These are phyloP conservation scores for Amaranthus palmeri DNA, from an alignment of 148 eudicot species.

Conservation along the genomic window DNA sequence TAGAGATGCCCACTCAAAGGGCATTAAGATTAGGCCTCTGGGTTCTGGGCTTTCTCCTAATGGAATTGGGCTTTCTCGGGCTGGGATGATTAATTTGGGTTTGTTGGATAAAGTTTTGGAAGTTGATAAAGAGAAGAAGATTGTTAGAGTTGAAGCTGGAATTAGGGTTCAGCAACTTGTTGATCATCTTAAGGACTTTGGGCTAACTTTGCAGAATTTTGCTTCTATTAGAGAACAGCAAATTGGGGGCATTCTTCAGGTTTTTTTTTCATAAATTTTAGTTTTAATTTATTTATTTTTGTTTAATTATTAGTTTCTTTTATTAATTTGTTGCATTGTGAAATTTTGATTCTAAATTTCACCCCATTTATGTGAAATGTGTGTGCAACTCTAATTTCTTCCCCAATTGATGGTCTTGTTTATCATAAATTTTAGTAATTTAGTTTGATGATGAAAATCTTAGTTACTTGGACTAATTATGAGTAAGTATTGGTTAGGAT, in stretches of 20 bases:
- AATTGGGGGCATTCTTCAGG: slow-evolving; percentile 96
- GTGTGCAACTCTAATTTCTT: no score
- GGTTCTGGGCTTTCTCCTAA: slow-evolving; percentile 89
- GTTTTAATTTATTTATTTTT: not conserved
- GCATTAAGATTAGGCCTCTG: slow-evolving; percentile 68
- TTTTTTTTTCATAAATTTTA: slow-evolving; percentile 2
- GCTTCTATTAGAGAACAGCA: slow-evolving; percentile 94
- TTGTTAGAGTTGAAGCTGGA: slow-evolving; percentile 79
- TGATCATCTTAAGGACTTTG: slow-evolving; percentile 74
- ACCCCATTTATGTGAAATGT: not conserved
- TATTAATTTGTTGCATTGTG: not conserved
- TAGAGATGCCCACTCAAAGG: slow-evolving; percentile 37
- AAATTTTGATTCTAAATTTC: not conserved
- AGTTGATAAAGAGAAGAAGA: slow-evolving; percentile 70
- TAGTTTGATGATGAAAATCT: not conserved
- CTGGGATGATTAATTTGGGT: slow-evolving; percentile 86
- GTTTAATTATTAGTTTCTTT: not conserved
- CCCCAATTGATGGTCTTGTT: no score
- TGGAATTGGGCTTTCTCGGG: slow-evolving; percentile 84
- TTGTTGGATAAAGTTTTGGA: slow-evolving; percentile 83
- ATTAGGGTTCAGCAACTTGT: slow-evolving; percentile 86
- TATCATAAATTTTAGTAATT: no score
- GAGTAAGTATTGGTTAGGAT: no score
- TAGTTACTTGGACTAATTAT: no score
- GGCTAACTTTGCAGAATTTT: slow-evolving; percentile 88